A percentile compares a stretch with the other conserved stretches of the same genome.
Evolutionary conservation across 1,139 yeast genomes (phyloP).

Genomic region (Hemisphaericaspora subhashii): DNA sequence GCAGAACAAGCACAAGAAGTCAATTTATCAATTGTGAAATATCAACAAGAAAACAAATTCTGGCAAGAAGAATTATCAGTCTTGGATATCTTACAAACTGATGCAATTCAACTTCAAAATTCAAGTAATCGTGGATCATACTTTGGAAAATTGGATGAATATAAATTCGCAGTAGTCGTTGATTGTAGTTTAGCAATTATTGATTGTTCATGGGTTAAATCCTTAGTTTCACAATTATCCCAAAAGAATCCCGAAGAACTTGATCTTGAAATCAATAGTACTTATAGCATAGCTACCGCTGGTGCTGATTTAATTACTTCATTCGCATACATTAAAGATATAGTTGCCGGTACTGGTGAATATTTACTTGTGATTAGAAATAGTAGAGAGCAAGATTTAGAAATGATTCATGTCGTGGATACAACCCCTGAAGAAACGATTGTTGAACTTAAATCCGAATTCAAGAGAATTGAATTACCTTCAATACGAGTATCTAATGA

Average conservation of each 20-base stretch:
- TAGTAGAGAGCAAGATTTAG: conserved; percentile 14
- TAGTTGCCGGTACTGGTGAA: conserved; percentile 26
- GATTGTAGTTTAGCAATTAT: conserved; percentile 12
- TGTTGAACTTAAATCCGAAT: neutral
- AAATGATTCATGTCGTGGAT: conserved; percentile 13
- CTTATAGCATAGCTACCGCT: conserved; percentile 7
- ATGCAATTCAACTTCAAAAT: conserved; percentile 11
- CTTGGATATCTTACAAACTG: conserved; percentile 18
- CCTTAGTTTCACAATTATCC: conserved; percentile 7
- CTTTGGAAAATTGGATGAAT: conserved; percentile 10
- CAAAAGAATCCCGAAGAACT: conserved; percentile 2
- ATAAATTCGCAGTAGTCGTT: conserved; percentile 11
- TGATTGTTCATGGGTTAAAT: conserved; percentile 15
- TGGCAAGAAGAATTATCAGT: conserved; percentile 16
- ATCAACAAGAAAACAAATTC: conserved; percentile 9
- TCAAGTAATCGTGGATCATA: conserved; percentile 1
- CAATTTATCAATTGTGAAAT: conserved; percentile 1
- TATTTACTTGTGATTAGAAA: conserved; percentile 19
- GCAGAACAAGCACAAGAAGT: conserved; percentile 3
- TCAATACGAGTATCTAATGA: neutral
- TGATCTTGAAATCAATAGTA: conserved; percentile 8
- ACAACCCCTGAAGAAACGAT: conserved; percentile 3
- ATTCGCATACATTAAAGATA: conserved; percentile 25
- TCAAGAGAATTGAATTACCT: neutral
- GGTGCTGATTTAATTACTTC: conserved; percentile 13